These are phyloP conservation scores for Dipteronia sinensis DNA, from an alignment of 345 rosid species.

Conservation along the genomic window DNA sequence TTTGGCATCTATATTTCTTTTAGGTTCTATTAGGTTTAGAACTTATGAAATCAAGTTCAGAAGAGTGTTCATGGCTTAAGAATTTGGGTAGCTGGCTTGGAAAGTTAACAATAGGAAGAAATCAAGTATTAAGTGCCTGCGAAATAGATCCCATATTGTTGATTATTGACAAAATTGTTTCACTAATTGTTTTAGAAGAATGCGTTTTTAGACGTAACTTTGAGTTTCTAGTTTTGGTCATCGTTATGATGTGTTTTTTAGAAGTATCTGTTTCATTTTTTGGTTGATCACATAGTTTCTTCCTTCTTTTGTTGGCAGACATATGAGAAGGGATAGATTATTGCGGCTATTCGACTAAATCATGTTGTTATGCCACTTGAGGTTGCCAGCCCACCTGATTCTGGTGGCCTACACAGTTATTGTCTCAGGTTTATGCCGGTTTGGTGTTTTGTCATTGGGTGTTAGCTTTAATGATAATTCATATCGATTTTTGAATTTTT, in stretches of 20 bases:
- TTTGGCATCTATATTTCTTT: too few species aligned
- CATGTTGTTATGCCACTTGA: constrained; percentile 81
- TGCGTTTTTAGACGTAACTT: neutral
- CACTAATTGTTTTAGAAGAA: neutral
- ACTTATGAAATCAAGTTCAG: constrained; percentile 96
- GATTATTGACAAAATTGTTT: constrained; percentile 75
- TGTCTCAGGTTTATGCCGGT: too few species aligned
- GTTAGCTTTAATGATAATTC: too few species aligned
- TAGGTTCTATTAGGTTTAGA: too few species aligned
- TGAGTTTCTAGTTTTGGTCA: constrained; percentile 1
- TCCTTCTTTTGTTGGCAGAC: constrained; percentile 52
- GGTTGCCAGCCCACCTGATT: constrained; percentile 13
- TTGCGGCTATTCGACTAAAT: constrained; percentile 96
- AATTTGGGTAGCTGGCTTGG: constrained; percentile 99
- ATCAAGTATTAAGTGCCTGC: constrained; percentile 88
- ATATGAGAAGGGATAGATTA: constrained; percentile 96
- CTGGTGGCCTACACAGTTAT: too few species aligned
- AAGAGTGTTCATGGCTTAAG: constrained; percentile 92
- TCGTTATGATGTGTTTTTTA: neutral
- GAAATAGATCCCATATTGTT: constrained; percentile 97
- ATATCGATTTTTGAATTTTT: too few species aligned
- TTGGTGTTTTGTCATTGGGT: too few species aligned
- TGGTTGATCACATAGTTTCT: constrained; percentile 4
- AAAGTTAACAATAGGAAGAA: constrained; percentile 94
- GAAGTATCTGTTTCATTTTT: neutral